Base-by-base conservation (phyloP, 495 filamentous ascomycete genomes). In the Lindgomyces ingoldianus region DNA sequence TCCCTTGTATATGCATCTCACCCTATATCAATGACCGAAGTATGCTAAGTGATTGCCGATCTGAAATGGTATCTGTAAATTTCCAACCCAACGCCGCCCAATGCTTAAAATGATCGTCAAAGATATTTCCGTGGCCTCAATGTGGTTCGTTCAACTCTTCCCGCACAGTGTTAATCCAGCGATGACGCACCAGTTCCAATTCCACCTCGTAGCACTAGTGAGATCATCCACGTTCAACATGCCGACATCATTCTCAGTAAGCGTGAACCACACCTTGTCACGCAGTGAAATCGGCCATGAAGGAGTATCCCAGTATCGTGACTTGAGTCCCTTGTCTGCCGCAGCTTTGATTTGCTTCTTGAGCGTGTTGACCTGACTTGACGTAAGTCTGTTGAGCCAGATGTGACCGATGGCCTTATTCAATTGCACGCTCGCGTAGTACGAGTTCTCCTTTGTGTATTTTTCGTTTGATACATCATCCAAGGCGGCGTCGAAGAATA, bases 221-320 rank as follows among this genome's bases (percentile, higher is more conserved):
- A 69, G 45, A 49, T 69, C 61, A 57, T 61, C 66, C 21, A 69
- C 61, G 57, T 69, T 69, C 56, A 69, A 49, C 60, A 65, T 69
- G 4, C 66, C 61, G 1, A 69, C 61, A 11, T 49, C 61, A 4
- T 56, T 46, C 4, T 65, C 57, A 18, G n/a, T 61, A 11, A 69
- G 29, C 50, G 48, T 61, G 10, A 52, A 27, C 66, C 61, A 65
- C 21, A 61, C 56, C 29, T 52, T 65, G 47, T 69, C 62, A n/a
- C 66, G 54, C 1, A 64, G 33, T 16, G 56, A 61, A 16, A 69
- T 62, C 25, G 66, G 66, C 66, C 61, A 69, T 9, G 48, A 14
- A 3, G 60, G 66, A 21, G 66, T 69, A 24, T 52, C 50, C 66
- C 66, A 69, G 47, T 69, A 69, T 36, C 66, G 55, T 41, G 61